phyloP scores from a whole-genome alignment of 2,329 filamentous ascomycete genomes.

The Pseudocercospora fuligena region DNA sequence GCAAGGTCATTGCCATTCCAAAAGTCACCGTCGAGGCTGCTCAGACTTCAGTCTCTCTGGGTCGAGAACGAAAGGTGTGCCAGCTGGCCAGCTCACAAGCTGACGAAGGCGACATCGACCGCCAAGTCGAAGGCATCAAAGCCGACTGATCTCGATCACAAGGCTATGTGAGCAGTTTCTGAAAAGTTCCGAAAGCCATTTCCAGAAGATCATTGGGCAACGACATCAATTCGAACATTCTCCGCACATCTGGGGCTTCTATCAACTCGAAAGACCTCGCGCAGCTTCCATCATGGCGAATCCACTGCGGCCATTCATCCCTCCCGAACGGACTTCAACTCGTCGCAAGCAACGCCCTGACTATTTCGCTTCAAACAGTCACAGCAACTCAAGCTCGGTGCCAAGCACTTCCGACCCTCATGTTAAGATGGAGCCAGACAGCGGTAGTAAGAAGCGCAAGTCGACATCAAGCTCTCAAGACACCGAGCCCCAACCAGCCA shows the following conservation, averaged over 20 bases:
- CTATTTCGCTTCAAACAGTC: not conserved
- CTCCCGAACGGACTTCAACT: not conserved
- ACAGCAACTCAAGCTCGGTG: not conserved
- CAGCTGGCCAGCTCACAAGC: no score
- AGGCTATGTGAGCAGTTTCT: not conserved
- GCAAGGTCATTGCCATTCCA: not conserved
- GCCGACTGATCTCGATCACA: not conserved
- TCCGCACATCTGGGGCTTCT: not conserved
- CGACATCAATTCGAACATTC: not conserved
- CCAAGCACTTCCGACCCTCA: not conserved
- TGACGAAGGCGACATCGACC: not conserved
- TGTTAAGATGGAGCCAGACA: not conserved
- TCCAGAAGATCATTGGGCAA: not conserved
- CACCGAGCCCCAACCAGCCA: not conserved
- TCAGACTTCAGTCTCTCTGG: no score
- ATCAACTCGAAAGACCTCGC: not conserved
- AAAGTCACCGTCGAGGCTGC: not conserved
- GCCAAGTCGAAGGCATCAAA: not conserved
- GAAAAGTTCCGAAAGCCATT: not conserved
- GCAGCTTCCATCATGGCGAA: not conserved
- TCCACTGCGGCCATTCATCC: not conserved
- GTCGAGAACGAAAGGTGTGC: no score
- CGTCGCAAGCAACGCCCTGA: not conserved
- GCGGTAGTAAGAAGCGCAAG: conserved; percentile 3
- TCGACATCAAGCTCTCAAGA: not conserved